phyloP scores from a whole-genome alignment of 345 rosid species.

The Erysimum cheiranthoides region DNA sequence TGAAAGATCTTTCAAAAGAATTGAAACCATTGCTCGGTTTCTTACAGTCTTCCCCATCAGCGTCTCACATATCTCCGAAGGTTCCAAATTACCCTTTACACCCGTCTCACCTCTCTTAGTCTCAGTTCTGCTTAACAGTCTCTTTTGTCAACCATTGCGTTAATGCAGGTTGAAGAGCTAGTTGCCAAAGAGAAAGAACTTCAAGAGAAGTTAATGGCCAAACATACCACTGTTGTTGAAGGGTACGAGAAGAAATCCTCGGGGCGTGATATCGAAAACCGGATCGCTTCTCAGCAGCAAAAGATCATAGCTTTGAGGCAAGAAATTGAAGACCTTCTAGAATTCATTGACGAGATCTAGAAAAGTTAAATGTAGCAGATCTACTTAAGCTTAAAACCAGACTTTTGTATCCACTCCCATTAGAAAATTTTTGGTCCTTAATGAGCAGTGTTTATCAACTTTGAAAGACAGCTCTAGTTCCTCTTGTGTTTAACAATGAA shows the following conservation, averaged over 20 bases:
- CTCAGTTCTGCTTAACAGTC: constrained; percentile 15
- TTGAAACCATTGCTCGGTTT: constrained; percentile 60
- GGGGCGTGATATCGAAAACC: constrained; percentile 74
- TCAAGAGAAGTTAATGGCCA: constrained; percentile 67
- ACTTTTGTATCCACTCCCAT: constrained; percentile 18
- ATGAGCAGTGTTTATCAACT: constrained; percentile 30
- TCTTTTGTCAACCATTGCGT: constrained; percentile 14
- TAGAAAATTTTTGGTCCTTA: not conserved
- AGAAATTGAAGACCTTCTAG: constrained; percentile 87
- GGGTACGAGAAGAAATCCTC: constrained; percentile 53
- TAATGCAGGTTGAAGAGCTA: constrained; percentile 82
- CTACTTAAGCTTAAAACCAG: constrained; percentile 18
- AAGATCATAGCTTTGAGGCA: constrained; percentile 71
- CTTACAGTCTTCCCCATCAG: constrained; percentile 75
- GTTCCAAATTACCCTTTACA: constrained; percentile 42
- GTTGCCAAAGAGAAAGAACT: constrained; percentile 82
- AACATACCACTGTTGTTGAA: constrained; percentile 64
- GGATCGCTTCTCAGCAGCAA: constrained; percentile 73
- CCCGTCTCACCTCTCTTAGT: constrained; percentile 1
- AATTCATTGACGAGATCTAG: constrained; percentile 76
- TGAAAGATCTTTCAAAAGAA: constrained; percentile 86
- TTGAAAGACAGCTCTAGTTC: constrained; percentile 17
- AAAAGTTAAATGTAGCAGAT: constrained; percentile 22
- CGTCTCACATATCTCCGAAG: constrained; percentile 80
- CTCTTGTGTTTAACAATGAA: constrained; percentile 22